phyloP scores from a whole-genome alignment of 202 grass and related monocot species.

The Brachypodium distachyon region DNA sequence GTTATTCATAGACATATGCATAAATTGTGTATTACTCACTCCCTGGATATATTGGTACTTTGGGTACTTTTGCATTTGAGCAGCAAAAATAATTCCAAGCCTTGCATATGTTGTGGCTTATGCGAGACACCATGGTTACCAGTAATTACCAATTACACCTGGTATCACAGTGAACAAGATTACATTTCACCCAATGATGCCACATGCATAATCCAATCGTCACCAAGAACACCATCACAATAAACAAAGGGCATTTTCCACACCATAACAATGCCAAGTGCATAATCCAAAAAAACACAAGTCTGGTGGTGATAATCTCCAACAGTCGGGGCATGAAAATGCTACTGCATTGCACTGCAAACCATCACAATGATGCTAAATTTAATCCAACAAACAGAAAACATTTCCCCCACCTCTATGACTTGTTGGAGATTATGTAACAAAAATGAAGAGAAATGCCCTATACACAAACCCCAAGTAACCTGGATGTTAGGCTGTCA shows the following conservation, averaged over 20 bases:
- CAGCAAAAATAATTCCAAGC: not conserved
- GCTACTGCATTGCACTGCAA: too few species aligned
- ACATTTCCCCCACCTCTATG: slow-evolving; percentile 6
- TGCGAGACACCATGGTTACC: too few species aligned
- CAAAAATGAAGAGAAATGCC: slow-evolving; percentile 12
- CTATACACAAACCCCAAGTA: slow-evolving; percentile 14
- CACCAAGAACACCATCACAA: not conserved
- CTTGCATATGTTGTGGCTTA: not conserved
- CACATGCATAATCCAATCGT: not conserved
- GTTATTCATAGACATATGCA: too few species aligned
- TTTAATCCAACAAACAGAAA: slow-evolving; percentile 12
- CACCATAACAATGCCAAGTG: too few species aligned
- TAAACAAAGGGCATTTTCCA: slow-evolving; percentile 4
- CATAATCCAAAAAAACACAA: too few species aligned
- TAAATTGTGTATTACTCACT: too few species aligned
- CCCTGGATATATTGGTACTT: too few species aligned
- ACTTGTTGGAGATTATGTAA: slow-evolving; percentile 19
- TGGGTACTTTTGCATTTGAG: too few species aligned
- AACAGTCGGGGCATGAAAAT: too few species aligned
- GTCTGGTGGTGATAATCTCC: too few species aligned
- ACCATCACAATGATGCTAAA: too few species aligned
- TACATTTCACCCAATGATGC: slow-evolving; percentile 19
- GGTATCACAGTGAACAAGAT: not conserved
- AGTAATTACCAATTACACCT: not conserved
- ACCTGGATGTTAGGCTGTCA: slow-evolving; percentile 15